These are phyloP conservation scores for Fusarium napiforme DNA, from an alignment of 2,329 filamentous ascomycete species.

Conservation along the genomic window DNA sequence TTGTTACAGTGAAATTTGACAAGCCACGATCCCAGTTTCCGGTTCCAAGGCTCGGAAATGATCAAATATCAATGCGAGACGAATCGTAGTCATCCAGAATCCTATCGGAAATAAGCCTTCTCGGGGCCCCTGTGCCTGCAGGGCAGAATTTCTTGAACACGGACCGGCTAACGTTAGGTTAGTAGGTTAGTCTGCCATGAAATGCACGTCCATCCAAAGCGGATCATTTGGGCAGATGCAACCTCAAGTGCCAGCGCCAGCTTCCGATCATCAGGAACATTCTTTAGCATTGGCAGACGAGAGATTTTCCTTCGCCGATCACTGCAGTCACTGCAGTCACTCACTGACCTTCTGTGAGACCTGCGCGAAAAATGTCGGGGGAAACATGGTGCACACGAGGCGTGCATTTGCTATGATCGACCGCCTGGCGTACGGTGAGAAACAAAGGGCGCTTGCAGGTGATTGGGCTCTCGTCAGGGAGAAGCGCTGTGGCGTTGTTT, in stretches of 20 bases:
- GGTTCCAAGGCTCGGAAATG: constrained; percentile 23
- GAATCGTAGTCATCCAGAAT: neutral
- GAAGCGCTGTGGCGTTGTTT: constrained; percentile 35
- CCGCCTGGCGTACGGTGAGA: neutral
- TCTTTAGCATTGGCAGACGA: neutral
- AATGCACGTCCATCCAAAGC: constrained; percentile 4
- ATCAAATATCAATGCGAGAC: constrained; percentile 25
- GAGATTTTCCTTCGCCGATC: neutral
- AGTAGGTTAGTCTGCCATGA: neutral
- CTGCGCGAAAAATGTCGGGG: neutral
- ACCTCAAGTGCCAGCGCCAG: neutral
- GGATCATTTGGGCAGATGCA: neutral
- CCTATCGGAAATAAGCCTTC: constrained; percentile 15
- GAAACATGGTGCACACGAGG: neutral
- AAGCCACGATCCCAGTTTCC: neutral
- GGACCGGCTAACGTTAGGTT: neutral
- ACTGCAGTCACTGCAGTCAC: neutral
- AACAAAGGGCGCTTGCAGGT: neutral
- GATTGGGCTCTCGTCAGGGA: constrained; percentile 16
- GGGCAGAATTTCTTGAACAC: neutral
- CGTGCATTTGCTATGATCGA: neutral
- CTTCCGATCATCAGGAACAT: neutral
- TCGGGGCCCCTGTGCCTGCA: neutral
- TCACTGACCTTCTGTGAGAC: neutral
- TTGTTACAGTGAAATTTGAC: constrained; percentile 4